Evolutionary conservation across 2,329 filamentous ascomycete species (phyloP), one percentile per base, ranked within the genome.

Genomic region (Verticillium dahliae): DNA sequence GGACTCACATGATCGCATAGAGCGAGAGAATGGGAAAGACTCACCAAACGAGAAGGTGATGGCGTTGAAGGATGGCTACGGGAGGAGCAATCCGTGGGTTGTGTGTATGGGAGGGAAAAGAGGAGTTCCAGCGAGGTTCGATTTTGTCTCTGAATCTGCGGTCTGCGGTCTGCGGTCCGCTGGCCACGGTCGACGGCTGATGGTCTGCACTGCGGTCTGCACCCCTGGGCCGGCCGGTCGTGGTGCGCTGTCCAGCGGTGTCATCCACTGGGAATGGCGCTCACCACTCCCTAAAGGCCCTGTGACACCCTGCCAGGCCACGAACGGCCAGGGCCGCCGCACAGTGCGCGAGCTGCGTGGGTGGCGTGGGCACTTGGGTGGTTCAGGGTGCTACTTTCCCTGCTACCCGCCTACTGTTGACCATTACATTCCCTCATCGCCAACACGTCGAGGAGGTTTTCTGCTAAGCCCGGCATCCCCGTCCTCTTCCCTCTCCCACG

Each of bases 101-200:
- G 73, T 75, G 75, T 76, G 74, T 70, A 75, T 73, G 73, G 72
- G 73, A 63, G 62, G 64, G 64, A 75, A 77, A 77, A 77, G 77
- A 75, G 77, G 75, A 75, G 77, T 18, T 38, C 68, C 69, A 70
- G 68, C 66, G 70, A 75, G 69, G 74, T 73, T 70, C 69, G 73
- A 76, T 75, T 76, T 76, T 75, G 75, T 74, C 73, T 71, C 68
- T 70, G 69, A 67, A 65, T 54, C 65, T 65, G 65, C 61, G 59
- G 62, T 61, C 62, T 59, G 62, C 62, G 61, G 18, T 59, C 59
- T 62, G 18, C 54, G 50, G 56, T 60, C 56, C 54, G 35, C 35
- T 9, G 35, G 27, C 27, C 27, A 56, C 31, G 56, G 56, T 27
- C 39, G 15, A 39, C 38, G 38, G 38, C 62, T 38, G 58, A 52